Evolutionary conservation across 768 basidiomycete species (phyloP), one percentile per base, ranked within the genome.

Genomic region (Tubosaeta brunneosetosa): DNA sequence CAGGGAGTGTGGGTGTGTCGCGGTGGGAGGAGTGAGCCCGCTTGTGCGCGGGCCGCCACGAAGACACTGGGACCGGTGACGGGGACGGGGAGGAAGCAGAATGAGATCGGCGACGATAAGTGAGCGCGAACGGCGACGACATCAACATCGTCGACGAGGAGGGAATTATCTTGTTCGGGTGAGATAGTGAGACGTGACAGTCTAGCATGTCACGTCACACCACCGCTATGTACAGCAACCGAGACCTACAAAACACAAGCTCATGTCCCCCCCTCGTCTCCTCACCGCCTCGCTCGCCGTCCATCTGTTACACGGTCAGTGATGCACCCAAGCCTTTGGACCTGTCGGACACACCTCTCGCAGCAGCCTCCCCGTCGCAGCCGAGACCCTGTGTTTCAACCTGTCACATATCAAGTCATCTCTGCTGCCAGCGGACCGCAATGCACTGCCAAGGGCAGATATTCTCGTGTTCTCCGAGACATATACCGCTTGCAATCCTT

Each of bases 21-120:
- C 65, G 62, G 47, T 68, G 68, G 49, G 70, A 71, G n/a, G 76
- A 74, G 49, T 75, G 73, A 11, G 76, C 67, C 54, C 83, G 74
- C 62, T 85, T 85, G 47, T 69, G 68, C 4, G 81, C 68, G 31
- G 66, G 63, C 50, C 74, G 73, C 74, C 72, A 75, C 6, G 70
- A 59, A 49, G 68, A 53, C 10, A 69, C 69, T 47, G 72, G 71
- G 29, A 64, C 70, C 53, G 69, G 71, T 22, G 64, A 69, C 44
- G 63, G 66, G 4, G 57, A 71, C 48, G 66, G 68, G 36, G 74
- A 74, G 22, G 71, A 68, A 9, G 71, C 64, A 14, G 84, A 83
- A 51, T 78, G 80, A 22, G 84, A 83, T 61, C 82, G 69, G 36
- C 76, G 75, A 48, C 80, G 79, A 59, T 74, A 71, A 55, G 64